Conservation (phyloP, 2,329 filamentous ascomycete genomes). For the Fusarium redolens region DNA sequence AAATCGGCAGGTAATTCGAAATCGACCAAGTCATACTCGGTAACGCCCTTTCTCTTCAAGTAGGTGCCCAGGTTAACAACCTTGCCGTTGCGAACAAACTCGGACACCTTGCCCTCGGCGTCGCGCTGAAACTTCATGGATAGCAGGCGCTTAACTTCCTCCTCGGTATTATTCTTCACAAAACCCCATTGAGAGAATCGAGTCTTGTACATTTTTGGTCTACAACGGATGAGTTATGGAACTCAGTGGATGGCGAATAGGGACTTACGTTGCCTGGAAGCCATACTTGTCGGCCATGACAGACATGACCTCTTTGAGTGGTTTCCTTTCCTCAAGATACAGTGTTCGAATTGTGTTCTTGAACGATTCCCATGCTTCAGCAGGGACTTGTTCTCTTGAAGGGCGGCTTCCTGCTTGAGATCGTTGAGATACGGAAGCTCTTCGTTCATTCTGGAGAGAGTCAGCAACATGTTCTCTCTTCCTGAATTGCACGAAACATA, state of each 20-base stretch:
- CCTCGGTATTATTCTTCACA: slow-evolving; percentile 66
- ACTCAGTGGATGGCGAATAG: not conserved
- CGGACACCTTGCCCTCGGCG: slow-evolving; percentile 63
- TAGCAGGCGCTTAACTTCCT: slow-evolving; percentile 62
- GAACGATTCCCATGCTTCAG: slow-evolving; percentile 60
- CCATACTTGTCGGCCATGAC: slow-evolving; percentile 62
- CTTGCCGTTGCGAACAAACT: slow-evolving; percentile 64
- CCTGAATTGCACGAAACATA: slow-evolving; percentile 33
- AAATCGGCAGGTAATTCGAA: slow-evolving; percentile 57
- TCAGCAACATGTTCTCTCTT: slow-evolving; percentile 3
- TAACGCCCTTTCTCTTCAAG: slow-evolving; percentile 64
- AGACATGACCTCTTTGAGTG: slow-evolving; percentile 64
- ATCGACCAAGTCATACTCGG: slow-evolving; percentile 63
- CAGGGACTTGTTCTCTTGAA: slow-evolving; percentile 58
- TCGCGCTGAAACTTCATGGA: slow-evolving; percentile 65
- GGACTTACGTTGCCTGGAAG: slow-evolving; percentile 62
- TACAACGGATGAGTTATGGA: slow-evolving; percentile 41
- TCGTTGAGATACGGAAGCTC: slow-evolving; percentile 46
- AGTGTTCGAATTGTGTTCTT: slow-evolving; percentile 59
- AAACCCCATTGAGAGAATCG: slow-evolving; percentile 66
- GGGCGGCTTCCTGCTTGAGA: slow-evolving; percentile 50
- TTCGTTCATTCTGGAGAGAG: slow-evolving; percentile 43
- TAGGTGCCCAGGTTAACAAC: slow-evolving; percentile 65
- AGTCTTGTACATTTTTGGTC: slow-evolving; percentile 68
- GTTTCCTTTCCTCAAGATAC: slow-evolving; percentile 62